Conservation (phyloP, 2,329 filamentous ascomycete species). For the Berkeleyomyces basicola region DNA sequence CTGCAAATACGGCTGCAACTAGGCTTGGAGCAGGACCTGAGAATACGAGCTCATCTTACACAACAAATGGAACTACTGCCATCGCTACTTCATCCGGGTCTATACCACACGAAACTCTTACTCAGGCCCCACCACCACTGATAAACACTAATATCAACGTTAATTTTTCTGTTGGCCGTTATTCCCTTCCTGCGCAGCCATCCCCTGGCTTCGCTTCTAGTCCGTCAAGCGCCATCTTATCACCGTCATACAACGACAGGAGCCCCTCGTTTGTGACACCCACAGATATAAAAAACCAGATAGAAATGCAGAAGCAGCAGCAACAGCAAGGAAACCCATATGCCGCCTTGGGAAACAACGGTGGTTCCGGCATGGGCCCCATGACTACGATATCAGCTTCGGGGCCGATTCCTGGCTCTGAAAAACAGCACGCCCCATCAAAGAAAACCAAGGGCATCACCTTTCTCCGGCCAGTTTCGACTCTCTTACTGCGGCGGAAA, state of each 20-base stretch:
- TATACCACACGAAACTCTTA: not conserved
- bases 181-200: conserved; percentile 10
- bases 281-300: conserved; percentile 28
- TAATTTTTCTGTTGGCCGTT: not conserved
- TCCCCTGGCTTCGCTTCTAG: conserved; percentile 7
- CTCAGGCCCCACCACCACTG: conserved; percentile 16
- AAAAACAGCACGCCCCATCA: conserved; percentile 19
- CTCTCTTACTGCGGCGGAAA: conserved; percentile 39
- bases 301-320: conserved; percentile 15
- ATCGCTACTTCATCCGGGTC: not conserved
- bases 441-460: conserved; percentile 38
- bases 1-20: not conserved
- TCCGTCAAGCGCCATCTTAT: conserved; percentile 4
- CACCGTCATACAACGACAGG: conserved; percentile 17
- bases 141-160: conserved; percentile 14
- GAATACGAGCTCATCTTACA: conserved; percentile 10
- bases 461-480: conserved; percentile 43
- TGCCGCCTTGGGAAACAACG: not conserved
- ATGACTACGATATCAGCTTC: not conserved
- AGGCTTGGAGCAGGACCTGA: not conserved
- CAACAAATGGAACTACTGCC: not conserved
- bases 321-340: not conserved
- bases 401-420: conserved; percentile 24
- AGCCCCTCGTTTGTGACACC: conserved; percentile 32
- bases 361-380: not conserved